Base-by-base conservation (phyloP, 2,329 filamentous ascomycete species). In the Talaromyces atroroseus region DNA sequence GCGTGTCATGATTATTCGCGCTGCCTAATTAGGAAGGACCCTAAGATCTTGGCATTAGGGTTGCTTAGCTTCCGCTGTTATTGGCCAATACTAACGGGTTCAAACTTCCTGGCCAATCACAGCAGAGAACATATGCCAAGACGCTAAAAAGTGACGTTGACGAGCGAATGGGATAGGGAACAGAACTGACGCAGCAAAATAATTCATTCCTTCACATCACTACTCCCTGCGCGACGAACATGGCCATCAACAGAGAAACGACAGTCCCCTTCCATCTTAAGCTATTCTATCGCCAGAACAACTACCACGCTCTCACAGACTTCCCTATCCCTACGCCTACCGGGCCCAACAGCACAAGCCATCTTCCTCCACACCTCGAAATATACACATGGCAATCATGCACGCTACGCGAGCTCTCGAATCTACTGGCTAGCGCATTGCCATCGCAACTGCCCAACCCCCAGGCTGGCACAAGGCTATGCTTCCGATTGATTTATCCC, bases 371-470 rank as follows among this genome's bases (percentile, higher is more conserved):
- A 7, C 82, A 88, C 68, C 78, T 95, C 24, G 82, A 89, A 60
- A 86, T 96, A 65, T 92, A 96, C 78, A 92, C 91, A 57, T 95
- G 90, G 88, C 81, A 84, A 56, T 84, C 83, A 65, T 92, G 89
- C 74, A 90, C 88, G 2, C 81, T 97, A 23, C 79, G 82, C 62
- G 91, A 96, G 71, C 84, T 97, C 36, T 86, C 88, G 21, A 83
- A 89, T 56, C 85, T 92, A 54, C 81, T 97, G 56, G 83, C 84
- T 26, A 82, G 83, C 51, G 81, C 87, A 1, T 78, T 89, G 1
- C 87, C 89, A 0, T 74, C 78, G 2, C 75, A 90, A 20, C 81
- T 96, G 2, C 90, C 91, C 0, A 77, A 80, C 38, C 89, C 89
- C 0, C 82, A 86, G 6, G 81, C 91, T 42, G 92, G 92, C 59